A percentile compares a stretch with the other conserved stretches of the same genome.
phyloP scores from a whole-genome alignment of 2,329 filamentous ascomycete genomes.

The Tolypocladium guangdongense region DNA sequence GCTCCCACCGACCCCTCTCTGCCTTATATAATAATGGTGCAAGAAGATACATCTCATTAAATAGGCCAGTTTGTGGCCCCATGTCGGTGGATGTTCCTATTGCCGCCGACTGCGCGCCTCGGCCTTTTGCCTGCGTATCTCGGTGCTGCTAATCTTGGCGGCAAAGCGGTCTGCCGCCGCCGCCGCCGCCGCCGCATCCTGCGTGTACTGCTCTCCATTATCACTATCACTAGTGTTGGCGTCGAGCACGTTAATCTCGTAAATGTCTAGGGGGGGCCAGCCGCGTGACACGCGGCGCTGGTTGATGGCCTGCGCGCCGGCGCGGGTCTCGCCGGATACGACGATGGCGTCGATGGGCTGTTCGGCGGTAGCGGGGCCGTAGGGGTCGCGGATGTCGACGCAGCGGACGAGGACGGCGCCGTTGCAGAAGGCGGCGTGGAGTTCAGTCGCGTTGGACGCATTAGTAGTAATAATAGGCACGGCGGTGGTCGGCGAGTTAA shows the following conservation, averaged over 20 bases:
- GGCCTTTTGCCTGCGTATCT: conserved; percentile 50
- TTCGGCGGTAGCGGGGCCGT: conserved; percentile 81
- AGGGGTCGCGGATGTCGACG: conserved; percentile 78
- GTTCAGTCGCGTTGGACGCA: conserved; percentile 10
- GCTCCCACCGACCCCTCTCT: too few relatives aligned
- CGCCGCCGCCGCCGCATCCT: too few relatives aligned
- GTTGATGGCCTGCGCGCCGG: conserved; percentile 79
- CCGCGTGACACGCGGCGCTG: conserved; percentile 64
- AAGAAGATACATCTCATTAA: too few relatives aligned
- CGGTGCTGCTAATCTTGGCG: conserved; percentile 84
- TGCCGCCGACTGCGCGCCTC: conserved; percentile 11
- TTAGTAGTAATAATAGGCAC: background rate
- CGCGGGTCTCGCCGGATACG: conserved; percentile 77
- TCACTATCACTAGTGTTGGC: too few relatives aligned
- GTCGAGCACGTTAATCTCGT: conserved; percentile 83
- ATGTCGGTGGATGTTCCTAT: too few relatives aligned
- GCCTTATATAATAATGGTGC: too few relatives aligned
- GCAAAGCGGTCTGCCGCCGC: conserved; percentile 51
- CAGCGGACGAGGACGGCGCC: conserved; percentile 59
- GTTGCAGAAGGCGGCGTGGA: conserved; percentile 51
- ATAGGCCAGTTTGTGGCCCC: too few relatives aligned
- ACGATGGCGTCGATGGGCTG: conserved; percentile 69
- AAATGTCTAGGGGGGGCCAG: conserved; percentile 67
- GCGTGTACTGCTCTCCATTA: too few relatives aligned
- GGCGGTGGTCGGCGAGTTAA: conserved; percentile 27